Percentiles rank a stretch among this genome's conserved stretches.
These are phyloP conservation scores for Penicillium goetzii DNA, from an alignment of 495 filamentous ascomycete species.

Conservation along the genomic window DNA sequence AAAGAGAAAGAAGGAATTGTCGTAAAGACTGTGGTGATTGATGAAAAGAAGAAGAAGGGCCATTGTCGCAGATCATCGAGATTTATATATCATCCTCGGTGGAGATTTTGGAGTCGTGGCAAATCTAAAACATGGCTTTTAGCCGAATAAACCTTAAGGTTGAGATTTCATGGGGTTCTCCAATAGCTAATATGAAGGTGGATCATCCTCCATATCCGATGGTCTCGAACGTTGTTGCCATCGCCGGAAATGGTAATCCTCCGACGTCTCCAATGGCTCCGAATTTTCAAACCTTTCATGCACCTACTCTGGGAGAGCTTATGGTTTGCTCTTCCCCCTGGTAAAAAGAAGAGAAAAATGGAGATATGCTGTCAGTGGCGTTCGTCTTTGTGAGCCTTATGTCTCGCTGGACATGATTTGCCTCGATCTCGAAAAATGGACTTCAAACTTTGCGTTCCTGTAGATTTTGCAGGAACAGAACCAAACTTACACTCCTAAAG, in stretches of 20 bases:
- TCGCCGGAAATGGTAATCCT: conserved; percentile 19
- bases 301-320: not conserved
- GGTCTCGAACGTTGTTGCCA: conserved; percentile 16
- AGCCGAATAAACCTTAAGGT: not conserved
- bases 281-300: conserved; percentile 10
- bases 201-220: not conserved
- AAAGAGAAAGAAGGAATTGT: conserved; percentile 14
- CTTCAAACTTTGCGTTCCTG: conserved; percentile 9
- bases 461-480: conserved; percentile 9
- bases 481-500: not conserved
- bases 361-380: conserved; percentile 9
- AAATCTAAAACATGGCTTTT: not conserved
- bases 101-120: conserved; percentile 15
- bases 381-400: not conserved
- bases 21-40: conserved; percentile 16
- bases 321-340: conserved; percentile 7
- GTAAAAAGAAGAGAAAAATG: not conserved
- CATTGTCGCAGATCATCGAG: not conserved
- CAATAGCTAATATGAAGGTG: conserved; percentile 6
- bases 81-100: conserved; percentile 8
- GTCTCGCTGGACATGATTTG: conserved; percentile 3
- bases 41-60: conserved; percentile 9
- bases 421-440: not conserved
- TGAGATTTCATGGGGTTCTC: conserved; percentile 12
- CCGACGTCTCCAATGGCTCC: not conserved